Evolutionary conservation across 23 red algal genomes (phyloP).

Genomic region (Gracilaria vermiculophylla): DNA sequence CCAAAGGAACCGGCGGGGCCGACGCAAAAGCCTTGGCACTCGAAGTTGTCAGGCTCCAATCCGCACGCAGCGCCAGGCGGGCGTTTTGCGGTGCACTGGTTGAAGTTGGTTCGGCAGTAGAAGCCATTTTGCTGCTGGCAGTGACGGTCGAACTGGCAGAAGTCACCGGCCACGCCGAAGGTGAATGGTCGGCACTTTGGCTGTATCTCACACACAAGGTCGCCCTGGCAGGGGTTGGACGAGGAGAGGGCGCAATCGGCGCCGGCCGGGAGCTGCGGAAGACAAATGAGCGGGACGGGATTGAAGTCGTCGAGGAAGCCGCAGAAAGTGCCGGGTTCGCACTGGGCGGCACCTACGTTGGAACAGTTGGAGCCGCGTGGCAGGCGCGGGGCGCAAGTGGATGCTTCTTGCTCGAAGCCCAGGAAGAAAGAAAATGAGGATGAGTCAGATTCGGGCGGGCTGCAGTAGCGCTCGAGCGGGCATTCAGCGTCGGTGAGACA

Average conservation of each 20-base stretch:
- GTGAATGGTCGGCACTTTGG: not conserved
- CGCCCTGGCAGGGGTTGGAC: not conserved
- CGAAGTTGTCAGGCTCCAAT: not conserved
- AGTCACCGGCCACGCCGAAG: not conserved
- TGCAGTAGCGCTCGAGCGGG: not conserved
- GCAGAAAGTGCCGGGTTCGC: not conserved
- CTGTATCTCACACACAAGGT: not conserved
- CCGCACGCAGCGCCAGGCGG: not conserved
- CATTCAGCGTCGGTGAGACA: conserved; percentile 4
- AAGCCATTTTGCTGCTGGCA: not conserved
- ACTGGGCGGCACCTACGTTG: not conserved
- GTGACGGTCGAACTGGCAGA: not conserved
- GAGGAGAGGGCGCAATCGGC: not conserved
- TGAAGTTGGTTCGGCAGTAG: not conserved
- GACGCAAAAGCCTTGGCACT: conserved; percentile 3
- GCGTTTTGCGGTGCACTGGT: not conserved
- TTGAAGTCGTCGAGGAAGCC: not conserved
- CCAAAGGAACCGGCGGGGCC: not conserved
- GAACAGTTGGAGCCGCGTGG: not conserved
- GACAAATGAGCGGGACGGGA: not conserved
- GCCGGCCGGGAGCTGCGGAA: not conserved
- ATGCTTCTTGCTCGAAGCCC: not conserved
- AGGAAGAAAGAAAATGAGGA: not conserved
- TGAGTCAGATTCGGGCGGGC: not conserved
- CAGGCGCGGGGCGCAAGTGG: not conserved